Evolutionary conservation across 2,329 filamentous ascomycete genomes (phyloP).

Genomic region (Fusarium sp.): DNA sequence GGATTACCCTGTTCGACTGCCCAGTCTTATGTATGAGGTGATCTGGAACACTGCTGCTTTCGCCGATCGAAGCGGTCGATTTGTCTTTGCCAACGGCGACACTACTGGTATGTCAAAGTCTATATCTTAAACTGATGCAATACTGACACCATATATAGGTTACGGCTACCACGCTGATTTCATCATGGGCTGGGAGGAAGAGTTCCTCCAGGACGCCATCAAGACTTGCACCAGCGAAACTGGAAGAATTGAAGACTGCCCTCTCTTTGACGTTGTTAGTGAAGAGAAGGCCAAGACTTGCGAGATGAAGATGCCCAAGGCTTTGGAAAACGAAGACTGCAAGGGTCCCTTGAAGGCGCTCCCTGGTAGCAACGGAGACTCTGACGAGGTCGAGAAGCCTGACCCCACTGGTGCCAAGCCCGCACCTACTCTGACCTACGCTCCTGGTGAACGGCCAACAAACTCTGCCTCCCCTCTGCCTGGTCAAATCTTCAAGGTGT

Average conservation of each 20-base stretch:
- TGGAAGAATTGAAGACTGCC: slow-evolving; percentile 79
- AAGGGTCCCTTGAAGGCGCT: slow-evolving; percentile 66
- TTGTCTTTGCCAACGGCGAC: slow-evolving; percentile 83
- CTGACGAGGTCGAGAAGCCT: slow-evolving; percentile 39
- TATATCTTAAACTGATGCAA: slow-evolving; percentile 52
- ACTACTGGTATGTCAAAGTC: slow-evolving; percentile 66
- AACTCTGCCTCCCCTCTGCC: slow-evolving; percentile 52
- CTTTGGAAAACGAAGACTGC: slow-evolving; percentile 70
- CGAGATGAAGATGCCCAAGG: slow-evolving; percentile 67
- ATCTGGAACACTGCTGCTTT: slow-evolving; percentile 82
- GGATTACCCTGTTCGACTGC: slow-evolving; percentile 74
- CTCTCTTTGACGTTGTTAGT: slow-evolving; percentile 76
- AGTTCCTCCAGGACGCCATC: slow-evolving; percentile 77
- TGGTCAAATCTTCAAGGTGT: slow-evolving; percentile 58
- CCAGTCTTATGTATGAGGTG: slow-evolving; percentile 85
- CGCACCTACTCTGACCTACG: slow-evolving; percentile 51
- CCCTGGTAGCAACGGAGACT: slow-evolving; percentile 71
- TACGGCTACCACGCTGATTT: slow-evolving; percentile 85
- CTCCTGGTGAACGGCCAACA: slow-evolving; percentile 51
- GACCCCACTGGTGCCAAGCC: slow-evolving; percentile 18
- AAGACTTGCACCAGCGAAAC: slow-evolving; percentile 77
- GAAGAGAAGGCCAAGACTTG: slow-evolving; percentile 70
- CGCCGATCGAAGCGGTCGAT: slow-evolving; percentile 71
- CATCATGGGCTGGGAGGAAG: slow-evolving; percentile 79
- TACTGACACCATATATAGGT: slow-evolving; percentile 79